A percentile compares a stretch with the other conserved stretches of the same genome.
Conservation (phyloP, 1,284 basidiomycete genomes). For the Cerioporus squamosus region DNA sequence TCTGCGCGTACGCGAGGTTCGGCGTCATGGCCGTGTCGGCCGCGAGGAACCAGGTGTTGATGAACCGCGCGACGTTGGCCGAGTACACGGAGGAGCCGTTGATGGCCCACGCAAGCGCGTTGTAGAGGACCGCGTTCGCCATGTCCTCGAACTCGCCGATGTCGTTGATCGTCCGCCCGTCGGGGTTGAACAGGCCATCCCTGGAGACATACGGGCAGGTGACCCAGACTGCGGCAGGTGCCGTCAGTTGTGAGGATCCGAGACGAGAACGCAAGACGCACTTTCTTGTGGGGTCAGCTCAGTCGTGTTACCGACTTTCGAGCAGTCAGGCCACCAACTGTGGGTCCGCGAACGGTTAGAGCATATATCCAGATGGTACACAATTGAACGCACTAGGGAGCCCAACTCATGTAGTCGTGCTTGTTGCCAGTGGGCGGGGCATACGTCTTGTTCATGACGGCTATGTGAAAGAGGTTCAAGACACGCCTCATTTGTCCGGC, state of each 20-base stretch:
- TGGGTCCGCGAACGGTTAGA: conserved; percentile 4
- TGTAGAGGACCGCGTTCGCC: conserved; percentile 65
- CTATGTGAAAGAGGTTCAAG: conserved; percentile 32
- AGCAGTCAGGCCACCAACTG: conserved; percentile 67
- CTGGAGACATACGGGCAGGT: conserved; percentile 57
- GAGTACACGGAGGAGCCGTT: conserved; percentile 41
- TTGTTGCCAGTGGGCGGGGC: conserved; percentile 47
- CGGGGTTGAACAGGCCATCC: conserved; percentile 64
- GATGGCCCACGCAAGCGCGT: conserved; percentile 59
- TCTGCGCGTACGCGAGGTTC: conserved; percentile 67
- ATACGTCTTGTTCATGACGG: conserved; percentile 42
- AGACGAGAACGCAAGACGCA: conserved; percentile 24
- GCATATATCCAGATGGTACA: conserved; percentile 19
- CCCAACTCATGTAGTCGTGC: conserved; percentile 60
- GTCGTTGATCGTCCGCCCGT: conserved; percentile 42
- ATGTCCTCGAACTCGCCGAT: conserved; percentile 56
- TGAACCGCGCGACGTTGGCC: conserved; percentile 44
- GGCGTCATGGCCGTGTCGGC: conserved; percentile 64
- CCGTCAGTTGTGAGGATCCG: background rate
- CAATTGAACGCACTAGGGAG: conserved; percentile 50
- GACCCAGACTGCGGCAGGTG: conserved; percentile 36
- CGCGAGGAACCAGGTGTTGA: conserved; percentile 66
- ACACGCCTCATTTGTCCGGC: background rate
- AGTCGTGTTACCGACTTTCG: conserved; percentile 43
- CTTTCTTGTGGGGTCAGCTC: conserved; percentile 49